Conservation (phyloP, 2,329 filamentous ascomycete species). For the Xylariaceae sp. region DNA sequence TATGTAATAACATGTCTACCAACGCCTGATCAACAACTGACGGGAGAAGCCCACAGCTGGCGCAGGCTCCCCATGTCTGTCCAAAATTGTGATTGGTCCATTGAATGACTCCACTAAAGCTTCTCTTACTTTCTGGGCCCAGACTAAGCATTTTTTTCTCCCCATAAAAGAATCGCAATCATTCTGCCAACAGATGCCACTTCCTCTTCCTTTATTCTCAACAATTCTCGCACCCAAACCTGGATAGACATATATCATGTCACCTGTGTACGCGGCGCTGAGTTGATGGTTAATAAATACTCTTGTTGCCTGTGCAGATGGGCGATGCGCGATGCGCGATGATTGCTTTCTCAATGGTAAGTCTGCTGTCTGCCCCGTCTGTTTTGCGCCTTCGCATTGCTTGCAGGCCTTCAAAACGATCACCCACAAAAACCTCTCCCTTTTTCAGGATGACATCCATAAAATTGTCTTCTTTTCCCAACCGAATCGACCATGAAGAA, state of each 20-base stretch:
- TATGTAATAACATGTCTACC: too few species aligned
- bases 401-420: slow-evolving; percentile 1
- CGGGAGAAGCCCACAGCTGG: too few species aligned
- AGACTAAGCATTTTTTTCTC: neutral
- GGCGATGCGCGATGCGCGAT: too few species aligned
- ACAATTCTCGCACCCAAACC: neutral
- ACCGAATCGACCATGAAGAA: slow-evolving; percentile 85
- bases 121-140: too few species aligned
- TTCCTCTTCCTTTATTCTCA: neutral
- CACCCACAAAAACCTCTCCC: slow-evolving; percentile 4
- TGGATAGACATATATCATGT: neutral
- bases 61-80: too few species aligned
- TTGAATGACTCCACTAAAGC: too few species aligned
- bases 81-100: too few species aligned
- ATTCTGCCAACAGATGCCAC: neutral
- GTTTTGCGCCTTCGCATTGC: slow-evolving; percentile 5
- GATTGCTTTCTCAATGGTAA: too few species aligned
- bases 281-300: neutral
- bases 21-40: too few species aligned
- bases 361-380: neutral
- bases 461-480: slow-evolving; percentile 78
- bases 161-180: slow-evolving; percentile 7
- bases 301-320: neutral
- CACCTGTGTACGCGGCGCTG: neutral
- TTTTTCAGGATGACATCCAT: slow-evolving; percentile 68